A percentile compares a stretch with the other conserved stretches of the same genome.
Evolutionary conservation across 805 yeast genomes (phyloP).

Genomic region (Sugiyamaella mastotermitis): DNA sequence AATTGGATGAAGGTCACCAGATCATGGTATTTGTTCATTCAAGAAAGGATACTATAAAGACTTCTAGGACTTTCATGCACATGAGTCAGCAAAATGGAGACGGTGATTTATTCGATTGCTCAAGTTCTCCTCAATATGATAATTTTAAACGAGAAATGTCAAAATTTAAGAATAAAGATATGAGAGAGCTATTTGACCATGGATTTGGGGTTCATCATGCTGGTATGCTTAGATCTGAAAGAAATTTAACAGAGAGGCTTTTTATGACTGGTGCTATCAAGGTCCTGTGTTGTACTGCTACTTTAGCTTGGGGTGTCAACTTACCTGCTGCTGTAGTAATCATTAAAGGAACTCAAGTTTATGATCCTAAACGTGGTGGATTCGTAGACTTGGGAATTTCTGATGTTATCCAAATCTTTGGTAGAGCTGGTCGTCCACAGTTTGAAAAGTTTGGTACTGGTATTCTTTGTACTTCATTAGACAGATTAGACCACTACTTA

Average conservation of each 20-base stretch:
- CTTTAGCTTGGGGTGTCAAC: conserved; percentile 99
- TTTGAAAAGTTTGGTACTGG: conserved; percentile 91
- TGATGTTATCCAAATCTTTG: conserved; percentile 96
- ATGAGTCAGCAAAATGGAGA: conserved; percentile 63
- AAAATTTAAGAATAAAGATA: conserved; percentile 45
- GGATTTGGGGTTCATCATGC: conserved; percentile 98
- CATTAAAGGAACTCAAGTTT: conserved; percentile 93
- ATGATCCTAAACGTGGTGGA: conserved; percentile 93
- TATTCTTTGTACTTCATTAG: conserved; percentile 76
- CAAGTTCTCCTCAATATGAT: conserved; percentile 32
- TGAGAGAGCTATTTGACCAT: conserved; percentile 66
- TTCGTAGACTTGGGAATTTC: conserved; percentile 89
- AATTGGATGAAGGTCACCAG: conserved; percentile 67
- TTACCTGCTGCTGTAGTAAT: conserved; percentile 97
- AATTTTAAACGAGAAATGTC: conserved; percentile 29
- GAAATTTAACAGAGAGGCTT: conserved; percentile 84
- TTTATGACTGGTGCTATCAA: conserved; percentile 79
- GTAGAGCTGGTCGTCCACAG: conserved; percentile 99
- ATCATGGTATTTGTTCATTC: conserved; percentile 97
- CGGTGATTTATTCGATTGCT: conserved; percentile 50
- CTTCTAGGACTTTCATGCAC: conserved; percentile 65
- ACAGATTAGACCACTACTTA: conserved; percentile 80
- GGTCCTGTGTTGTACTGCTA: conserved; percentile 92
- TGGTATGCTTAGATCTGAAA: conserved; percentile 87
- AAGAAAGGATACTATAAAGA: conserved; percentile 83